Base-by-base conservation (phyloP, 2,329 filamentous ascomycete species). In the Aurifilum marmelostoma region DNA sequence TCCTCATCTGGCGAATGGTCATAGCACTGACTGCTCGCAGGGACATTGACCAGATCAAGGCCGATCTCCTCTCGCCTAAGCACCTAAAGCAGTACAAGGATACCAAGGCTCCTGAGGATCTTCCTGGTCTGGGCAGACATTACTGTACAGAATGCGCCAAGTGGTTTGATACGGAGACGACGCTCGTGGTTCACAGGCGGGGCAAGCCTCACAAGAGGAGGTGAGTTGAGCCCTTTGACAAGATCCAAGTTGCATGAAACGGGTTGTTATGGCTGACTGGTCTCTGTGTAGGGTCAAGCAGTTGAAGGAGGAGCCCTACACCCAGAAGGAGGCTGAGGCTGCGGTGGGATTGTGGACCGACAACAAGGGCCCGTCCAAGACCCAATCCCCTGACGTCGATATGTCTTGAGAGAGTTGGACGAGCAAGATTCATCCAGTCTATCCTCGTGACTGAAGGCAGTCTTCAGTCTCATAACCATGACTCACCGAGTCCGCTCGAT, bases 101-200 rank as follows among this genome's bases (percentile, higher is more conserved):
- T 63, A 88, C 89, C 58, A 97, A 97, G 77, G 88, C 91, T 7
- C 82, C 87, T 29, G 95, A 98, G 77, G 96, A 98, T 76, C 85
- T 97, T 47, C 96, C 96, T 3, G 95, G 90, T 0, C 84, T 97
- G 63, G 96, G 96, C 34, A 86, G 89, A 74, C 90, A 90, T 78
- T 98, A 97, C 80, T 99, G 96, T 80, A 85, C 91, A 21, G 92
- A 97, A 80, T 99, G 96, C 80, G 91, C 96, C 72, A 98, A 97
- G 83, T 98, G 93, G 91, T 98, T 97, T 79, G 95, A 98, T 79
- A 91, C 89, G 63, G 92, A 96, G 73, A 80, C 87, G 75, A 97
- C 92, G 74, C 83, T 97, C 69, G 84, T 86, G 47, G 85, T 88
- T 37, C 96, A 99, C 81, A 85, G 85, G 68, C 93, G 91, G 79